Evolutionary conservation across 306 rosid species (phyloP).

Genomic region (Prunus campanulata): DNA sequence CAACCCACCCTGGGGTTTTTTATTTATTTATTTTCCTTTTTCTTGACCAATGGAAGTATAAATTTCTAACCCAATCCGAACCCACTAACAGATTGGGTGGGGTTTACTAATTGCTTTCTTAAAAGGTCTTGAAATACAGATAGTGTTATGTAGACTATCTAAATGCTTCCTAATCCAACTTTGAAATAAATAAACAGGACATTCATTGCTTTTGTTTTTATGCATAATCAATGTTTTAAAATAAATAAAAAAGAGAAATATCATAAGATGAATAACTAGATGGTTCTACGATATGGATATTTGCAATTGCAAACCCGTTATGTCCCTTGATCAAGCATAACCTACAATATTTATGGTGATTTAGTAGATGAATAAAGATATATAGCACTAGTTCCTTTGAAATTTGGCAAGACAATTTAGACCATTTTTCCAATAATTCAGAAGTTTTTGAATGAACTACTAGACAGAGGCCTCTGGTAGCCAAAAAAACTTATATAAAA

Average conservation of each 20-base stretch:
- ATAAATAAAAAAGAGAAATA: background rate
- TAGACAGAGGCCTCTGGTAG: too few species aligned
- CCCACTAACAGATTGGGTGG: background rate
- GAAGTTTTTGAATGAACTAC: too few species aligned
- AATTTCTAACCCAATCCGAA: background rate
- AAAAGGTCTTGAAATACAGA: background rate
- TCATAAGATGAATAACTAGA: background rate
- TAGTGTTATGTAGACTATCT: background rate
- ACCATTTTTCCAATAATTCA: too few species aligned
- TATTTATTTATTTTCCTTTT: background rate
- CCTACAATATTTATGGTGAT: background rate
- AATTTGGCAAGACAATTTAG: background rate
- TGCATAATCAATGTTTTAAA: background rate
- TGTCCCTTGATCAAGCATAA: background rate
- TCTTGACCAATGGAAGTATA: background rate
- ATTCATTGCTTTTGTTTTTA: background rate
- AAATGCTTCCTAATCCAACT: background rate
- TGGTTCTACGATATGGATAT: background rate
- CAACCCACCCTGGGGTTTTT: background rate
- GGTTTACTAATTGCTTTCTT: slow-evolving; percentile 2
- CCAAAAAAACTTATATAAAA: too few species aligned
- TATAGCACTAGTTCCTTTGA: background rate
- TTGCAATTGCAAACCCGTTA: background rate
- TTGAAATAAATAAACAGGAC: background rate
- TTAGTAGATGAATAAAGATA: background rate